Base-by-base conservation (phyloP, 148 eudicot genomes). In the Heliamphora exappendiculata region DNA sequence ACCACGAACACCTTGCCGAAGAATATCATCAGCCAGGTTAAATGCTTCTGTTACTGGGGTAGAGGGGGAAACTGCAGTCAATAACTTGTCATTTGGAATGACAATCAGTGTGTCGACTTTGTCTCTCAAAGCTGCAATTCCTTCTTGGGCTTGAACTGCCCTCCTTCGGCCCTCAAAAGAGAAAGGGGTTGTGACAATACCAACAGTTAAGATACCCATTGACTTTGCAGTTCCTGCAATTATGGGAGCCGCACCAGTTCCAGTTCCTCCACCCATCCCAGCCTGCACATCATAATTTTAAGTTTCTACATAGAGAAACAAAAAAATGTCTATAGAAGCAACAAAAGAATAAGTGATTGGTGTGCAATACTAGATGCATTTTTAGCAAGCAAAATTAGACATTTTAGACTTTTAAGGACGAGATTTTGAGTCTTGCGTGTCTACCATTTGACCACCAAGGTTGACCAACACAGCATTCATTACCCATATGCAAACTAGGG, bases 191-290 rank as follows among this genome's bases (percentile, higher is more conserved):
- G 98, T 92, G 34, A 95, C 98, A 75, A 95, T 95, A 72, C 98
- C 99, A 78, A 95, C 99, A n/a, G 99, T 95, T 84, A 95, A 88
- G 76, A 93, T 87, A 22, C 99, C 99, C 98, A 93, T 89, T 55
- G 96, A 81, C 82, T 95, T 95, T 79, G 99, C 94, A 80, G 91
- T 72, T 65, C 94, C 94, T 70, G 99, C 99, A 74, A 95, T 91
- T 72, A 93, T 79, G 41, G 99, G 99, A 49, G 97, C 98, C n/a
- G 87, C 99, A 78, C 99, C 99, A 44, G 99, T 93, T 50, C 99
- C 99, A 28, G 99, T 95, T 65, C 99, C 99, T 77, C 99, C 99
- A 82, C 99, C 99, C 99, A 95, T 95, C 62, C 99, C 99, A 73
- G 97, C 99, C 98, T 95, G 91, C 79, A 81, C n/a, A 67, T 75